Evolutionary conservation across 257 asterid genomes (phyloP).

Genomic region (Anisodus acutangulus): DNA sequence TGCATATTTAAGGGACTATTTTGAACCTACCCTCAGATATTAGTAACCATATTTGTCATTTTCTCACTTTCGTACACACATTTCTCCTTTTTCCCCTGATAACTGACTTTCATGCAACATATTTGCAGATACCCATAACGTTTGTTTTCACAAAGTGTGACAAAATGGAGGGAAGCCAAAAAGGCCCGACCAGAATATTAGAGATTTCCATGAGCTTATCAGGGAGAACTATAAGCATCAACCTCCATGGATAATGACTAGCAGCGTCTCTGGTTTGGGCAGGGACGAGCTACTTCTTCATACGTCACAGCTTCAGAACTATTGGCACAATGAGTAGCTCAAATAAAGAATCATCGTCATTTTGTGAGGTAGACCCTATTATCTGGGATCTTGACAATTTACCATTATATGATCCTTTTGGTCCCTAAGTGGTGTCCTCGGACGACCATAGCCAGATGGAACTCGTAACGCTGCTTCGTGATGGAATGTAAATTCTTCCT

Average conservation of each 20-base stretch:
- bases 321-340: conserved; percentile 66
- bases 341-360: background rate
- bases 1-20: no score
- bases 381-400: background rate
- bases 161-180: conserved; percentile 71
- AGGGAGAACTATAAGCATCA: conserved; percentile 58
- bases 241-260: conserved; percentile 95
- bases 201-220: conserved; percentile 65
- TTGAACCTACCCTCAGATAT: no score
- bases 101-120: background rate
- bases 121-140: conserved; percentile 78
- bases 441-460: background rate
- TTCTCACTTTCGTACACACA: background rate
- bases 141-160: conserved; percentile 90
- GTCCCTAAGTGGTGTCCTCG: background rate
- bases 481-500: background rate
- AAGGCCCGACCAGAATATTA: conserved; percentile 81
- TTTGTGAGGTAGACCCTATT: background rate
- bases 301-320: conserved; percentile 90
- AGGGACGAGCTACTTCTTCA: conserved; percentile 89
- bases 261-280: conserved; percentile 87
- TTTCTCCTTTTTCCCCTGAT: background rate
- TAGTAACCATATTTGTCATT: no score
- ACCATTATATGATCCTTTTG: background rate
- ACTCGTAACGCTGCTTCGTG: background rate